phyloP scores from a whole-genome alignment of 192 early-diverging fungal genomes.

The Dispira parvispora region DNA sequence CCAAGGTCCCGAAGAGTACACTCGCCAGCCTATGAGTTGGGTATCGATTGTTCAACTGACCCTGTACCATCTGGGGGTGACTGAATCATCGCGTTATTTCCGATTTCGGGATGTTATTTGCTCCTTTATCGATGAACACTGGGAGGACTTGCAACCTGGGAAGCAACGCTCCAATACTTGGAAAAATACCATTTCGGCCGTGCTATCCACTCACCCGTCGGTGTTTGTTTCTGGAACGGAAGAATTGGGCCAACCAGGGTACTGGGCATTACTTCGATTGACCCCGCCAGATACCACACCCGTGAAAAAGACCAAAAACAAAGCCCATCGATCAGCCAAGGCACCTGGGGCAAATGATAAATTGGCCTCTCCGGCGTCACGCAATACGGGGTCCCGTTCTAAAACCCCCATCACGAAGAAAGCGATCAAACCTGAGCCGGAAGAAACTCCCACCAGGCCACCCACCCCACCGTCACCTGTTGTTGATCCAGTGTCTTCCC shows the following conservation, averaged over 20 bases:
- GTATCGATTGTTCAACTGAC: slow-evolving; percentile 51
- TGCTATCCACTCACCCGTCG: slow-evolving; percentile 56
- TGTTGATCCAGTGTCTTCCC: too few species aligned
- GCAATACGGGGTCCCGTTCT: too few species aligned
- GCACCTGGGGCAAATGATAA: too few species aligned
- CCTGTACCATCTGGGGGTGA: slow-evolving; percentile 50
- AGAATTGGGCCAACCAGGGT: slow-evolving; percentile 46
- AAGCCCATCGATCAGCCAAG: too few species aligned
- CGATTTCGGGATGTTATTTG: slow-evolving; percentile 72
- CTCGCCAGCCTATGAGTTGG: slow-evolving; percentile 55
- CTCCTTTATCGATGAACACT: slow-evolving; percentile 52
- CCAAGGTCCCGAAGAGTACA: slow-evolving; percentile 39
- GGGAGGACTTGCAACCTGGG: slow-evolving; percentile 51
- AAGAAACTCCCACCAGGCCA: too few species aligned
- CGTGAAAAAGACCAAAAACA: too few species aligned
- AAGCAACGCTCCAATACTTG: slow-evolving; percentile 62
- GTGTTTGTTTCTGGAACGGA: slow-evolving; percentile 63
- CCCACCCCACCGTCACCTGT: too few species aligned
- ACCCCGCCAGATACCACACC: too few species aligned
- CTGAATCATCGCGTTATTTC: slow-evolving; percentile 49
- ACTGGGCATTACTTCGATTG: too few species aligned
- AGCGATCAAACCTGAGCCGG: too few species aligned
- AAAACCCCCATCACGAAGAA: too few species aligned
- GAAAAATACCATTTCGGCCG: slow-evolving; percentile 75
- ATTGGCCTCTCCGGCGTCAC: too few species aligned